phyloP scores from a whole-genome alignment of 1,139 yeast species.

The Diutina siamensis region DNA sequence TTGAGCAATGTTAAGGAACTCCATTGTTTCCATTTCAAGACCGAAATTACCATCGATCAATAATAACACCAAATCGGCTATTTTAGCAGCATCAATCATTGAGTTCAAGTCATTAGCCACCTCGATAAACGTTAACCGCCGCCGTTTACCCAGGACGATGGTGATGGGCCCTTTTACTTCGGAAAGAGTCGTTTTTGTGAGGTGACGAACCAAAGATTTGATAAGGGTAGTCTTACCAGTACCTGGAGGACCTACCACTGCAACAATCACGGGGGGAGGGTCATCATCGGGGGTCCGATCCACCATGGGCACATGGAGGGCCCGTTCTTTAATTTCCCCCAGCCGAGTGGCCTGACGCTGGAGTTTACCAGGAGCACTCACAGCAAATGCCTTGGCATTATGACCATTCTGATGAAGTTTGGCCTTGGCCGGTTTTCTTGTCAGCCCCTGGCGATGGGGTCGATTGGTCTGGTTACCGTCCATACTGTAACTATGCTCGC shows the following conservation, averaged over 20 bases:
- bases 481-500: background rate
- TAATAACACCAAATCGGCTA: constrained; percentile 83
- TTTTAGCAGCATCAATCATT: constrained; percentile 93
- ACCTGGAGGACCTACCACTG: constrained; percentile 98
- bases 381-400: constrained; percentile 92
- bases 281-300: constrained; percentile 96
- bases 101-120: constrained; percentile 88
- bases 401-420: constrained; percentile 85
- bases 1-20: constrained; percentile 87
- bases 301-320: constrained; percentile 93
- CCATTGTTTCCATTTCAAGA: constrained; percentile 99
- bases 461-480: constrained; percentile 1
- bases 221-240: constrained; percentile 94
- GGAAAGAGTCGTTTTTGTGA: constrained; percentile 75
- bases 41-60: constrained; percentile 97
- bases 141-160: constrained; percentile 91
- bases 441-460: constrained; percentile 5
- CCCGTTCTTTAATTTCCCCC: constrained; percentile 76
- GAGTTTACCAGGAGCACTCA: constrained; percentile 80
- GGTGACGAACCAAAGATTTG: constrained; percentile 75
- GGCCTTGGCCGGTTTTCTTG: constrained; percentile 48
- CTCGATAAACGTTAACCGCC: constrained; percentile 87
- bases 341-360: constrained; percentile 78
- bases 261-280: constrained; percentile 94
- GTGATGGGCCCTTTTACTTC: constrained; percentile 96